A percentile compares a stretch with the other conserved stretches of the same genome.
Evolutionary conservation across 1,139 yeast species (phyloP).

Genomic region (Pneumocystis wakefieldiae): DNA sequence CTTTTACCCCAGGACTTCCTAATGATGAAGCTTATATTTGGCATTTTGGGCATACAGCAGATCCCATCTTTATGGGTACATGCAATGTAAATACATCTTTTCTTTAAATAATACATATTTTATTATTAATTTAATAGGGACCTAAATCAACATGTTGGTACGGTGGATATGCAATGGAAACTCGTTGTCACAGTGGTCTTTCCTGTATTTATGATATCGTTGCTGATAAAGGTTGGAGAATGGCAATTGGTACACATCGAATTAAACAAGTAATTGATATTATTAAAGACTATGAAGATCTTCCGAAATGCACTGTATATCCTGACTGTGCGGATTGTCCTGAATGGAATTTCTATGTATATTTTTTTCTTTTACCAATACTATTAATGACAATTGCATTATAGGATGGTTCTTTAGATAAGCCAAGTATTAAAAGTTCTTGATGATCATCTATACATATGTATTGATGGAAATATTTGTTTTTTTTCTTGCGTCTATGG

Average conservation of each 20-base stretch:
- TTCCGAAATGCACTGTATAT: slow-evolving; percentile 64
- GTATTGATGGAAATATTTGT: not conserved
- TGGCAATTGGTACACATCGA: slow-evolving; percentile 73
- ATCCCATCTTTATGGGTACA: slow-evolving; percentile 92
- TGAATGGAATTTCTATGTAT: slow-evolving; percentile 67
- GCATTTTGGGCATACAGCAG: slow-evolving; percentile 96
- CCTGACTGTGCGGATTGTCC: slow-evolving; percentile 76
- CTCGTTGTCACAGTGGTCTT: slow-evolving; percentile 84
- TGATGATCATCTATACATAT: not conserved
- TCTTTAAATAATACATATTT: not conserved
- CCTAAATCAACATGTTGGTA: slow-evolving; percentile 79
- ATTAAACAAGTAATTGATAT: slow-evolving; percentile 81
- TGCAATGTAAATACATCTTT: slow-evolving; percentile 36
- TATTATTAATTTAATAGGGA: slow-evolving; percentile 30
- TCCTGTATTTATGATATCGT: slow-evolving; percentile 85
- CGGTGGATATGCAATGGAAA: slow-evolving; percentile 96
- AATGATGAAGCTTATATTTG: slow-evolving; percentile 65
- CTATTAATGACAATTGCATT: not conserved
- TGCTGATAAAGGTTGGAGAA: slow-evolving; percentile 80
- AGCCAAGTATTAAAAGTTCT: not conserved
- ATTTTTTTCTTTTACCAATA: not conserved
- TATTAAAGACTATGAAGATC: slow-evolving; percentile 52
- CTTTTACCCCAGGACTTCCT: slow-evolving; percentile 86
- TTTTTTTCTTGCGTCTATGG: not conserved
- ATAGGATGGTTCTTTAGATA: not conserved